Base-by-base conservation (phyloP, 2,329 filamentous ascomycete species). In the Neopestalotiopsis clavispora region DNA sequence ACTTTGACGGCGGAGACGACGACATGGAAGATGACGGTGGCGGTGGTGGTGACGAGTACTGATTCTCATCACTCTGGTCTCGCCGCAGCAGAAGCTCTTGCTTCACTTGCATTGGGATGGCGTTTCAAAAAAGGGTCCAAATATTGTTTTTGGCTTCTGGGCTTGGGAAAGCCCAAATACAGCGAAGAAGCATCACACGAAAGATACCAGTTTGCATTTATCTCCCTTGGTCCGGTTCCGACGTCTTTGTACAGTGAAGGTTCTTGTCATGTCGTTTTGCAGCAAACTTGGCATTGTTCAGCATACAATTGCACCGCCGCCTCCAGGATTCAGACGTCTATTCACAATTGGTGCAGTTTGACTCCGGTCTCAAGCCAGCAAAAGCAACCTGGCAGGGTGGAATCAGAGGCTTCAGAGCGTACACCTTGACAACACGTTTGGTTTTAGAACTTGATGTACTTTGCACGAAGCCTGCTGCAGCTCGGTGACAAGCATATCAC, bases 1-100 rank as follows among this genome's bases (percentile, higher is more conserved):
- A 89, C 78, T 90, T 90, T 75, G 87, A 89, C 69, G 86, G 84
- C 30, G 86, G 86, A 13, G 86, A 87, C 70, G 80, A 81, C n/a
- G 86, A 88, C 30, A 85, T 82, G 3, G 84, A 84, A 10, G 84
- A 84, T 7, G 87, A 86, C 30, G 87, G 86, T 42, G 86, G 78
- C 32, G 81, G 77, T 6, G 80, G 79, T 6, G 78, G 70, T n/a
- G 72, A 73, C 10, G 72, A 75, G 71, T 72, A 74, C 58, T 74
- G 57, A 52, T 40, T 52, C 20, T 60, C 28, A 4, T 14, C 42
- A 57, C 7, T 17, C 20, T 52, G 10, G 62, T 13, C 42, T 70
- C 23, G 58, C 30, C 20, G n/a, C 61, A 42, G 28, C 61, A 65
- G 34, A 23, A 49, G 38, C 20, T 58, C 60, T 17, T 63, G 13